Evolutionary conservation across 495 filamentous ascomycete species (phyloP).

Genomic region (Penicillium malachiteum): DNA sequence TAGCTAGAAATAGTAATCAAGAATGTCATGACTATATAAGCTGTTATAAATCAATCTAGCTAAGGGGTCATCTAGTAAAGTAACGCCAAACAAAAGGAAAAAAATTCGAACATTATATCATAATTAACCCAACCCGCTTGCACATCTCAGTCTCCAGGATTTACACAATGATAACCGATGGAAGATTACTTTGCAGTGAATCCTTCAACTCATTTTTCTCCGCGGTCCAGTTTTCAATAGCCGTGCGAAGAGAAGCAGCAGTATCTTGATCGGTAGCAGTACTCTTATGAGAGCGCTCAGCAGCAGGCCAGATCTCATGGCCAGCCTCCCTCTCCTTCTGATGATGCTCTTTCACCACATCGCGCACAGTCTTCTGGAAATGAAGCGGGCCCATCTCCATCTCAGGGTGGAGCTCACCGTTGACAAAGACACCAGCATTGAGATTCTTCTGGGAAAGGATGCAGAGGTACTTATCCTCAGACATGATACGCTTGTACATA

Average conservation of each 20-base stretch:
- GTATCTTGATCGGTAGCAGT: not conserved
- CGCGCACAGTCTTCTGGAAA: conserved; percentile 44
- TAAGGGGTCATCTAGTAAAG: not conserved
- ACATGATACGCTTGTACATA: conserved; percentile 48
- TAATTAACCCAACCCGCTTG: too few relatives aligned
- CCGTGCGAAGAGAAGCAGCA: conserved; percentile 3
- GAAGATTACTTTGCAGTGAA: conserved; percentile 3
- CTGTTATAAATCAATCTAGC: not conserved
- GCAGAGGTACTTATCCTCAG: conserved; percentile 50
- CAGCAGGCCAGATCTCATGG: conserved; percentile 43
- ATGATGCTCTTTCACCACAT: conserved; percentile 37
- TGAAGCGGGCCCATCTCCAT: conserved; percentile 48
- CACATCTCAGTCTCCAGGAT: not conserved
- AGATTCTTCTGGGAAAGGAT: conserved; percentile 48
- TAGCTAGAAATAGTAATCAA: not conserved
- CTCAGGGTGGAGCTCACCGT: conserved; percentile 46
- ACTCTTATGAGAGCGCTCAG: not conserved
- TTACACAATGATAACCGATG: conserved; percentile 11
- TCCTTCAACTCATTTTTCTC: conserved; percentile 12
- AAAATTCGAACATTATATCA: too few relatives aligned
- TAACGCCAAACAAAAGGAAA: not conserved
- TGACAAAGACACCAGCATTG: conserved; percentile 46
- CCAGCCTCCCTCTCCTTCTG: conserved; percentile 33
- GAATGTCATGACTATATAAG: not conserved
- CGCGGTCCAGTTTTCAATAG: not conserved